phyloP scores from a whole-genome alignment of 345 rosid species.

The Nasturtium officinale region DNA sequence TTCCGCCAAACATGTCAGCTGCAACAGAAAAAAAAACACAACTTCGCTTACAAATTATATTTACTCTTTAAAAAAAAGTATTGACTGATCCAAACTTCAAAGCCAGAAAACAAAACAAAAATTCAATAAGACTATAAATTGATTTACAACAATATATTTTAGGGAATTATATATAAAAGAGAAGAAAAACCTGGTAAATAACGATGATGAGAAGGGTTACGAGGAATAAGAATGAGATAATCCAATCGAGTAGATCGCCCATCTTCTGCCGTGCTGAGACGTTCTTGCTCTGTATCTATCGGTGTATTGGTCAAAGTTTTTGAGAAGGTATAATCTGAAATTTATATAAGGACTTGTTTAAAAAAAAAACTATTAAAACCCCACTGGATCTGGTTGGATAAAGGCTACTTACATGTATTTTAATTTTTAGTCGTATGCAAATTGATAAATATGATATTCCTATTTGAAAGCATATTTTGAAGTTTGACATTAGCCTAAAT shows the following conservation, averaged over 20 bases:
- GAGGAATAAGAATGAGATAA: slow-evolving; percentile 71
- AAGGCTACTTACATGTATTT: slow-evolving; percentile 13
- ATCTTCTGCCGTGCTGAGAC: slow-evolving; percentile 41
- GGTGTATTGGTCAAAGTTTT: slow-evolving; percentile 33
- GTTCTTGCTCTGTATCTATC: neutral
- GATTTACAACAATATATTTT: neutral
- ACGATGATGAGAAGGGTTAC: slow-evolving; percentile 67
- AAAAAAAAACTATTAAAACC: slow-evolving; percentile 15
- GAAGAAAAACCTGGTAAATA: slow-evolving; percentile 69
- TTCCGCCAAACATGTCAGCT: slow-evolving; percentile 78
- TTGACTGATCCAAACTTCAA: neutral
- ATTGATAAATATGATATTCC: slow-evolving; percentile 1
- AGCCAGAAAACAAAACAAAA: slow-evolving; percentile 9
- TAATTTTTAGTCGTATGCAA: slow-evolving; percentile 18
- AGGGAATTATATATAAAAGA: neutral
- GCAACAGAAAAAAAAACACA: slow-evolving; percentile 20
- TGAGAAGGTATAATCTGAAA: neutral
- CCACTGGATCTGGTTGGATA: slow-evolving; percentile 44
- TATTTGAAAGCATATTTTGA: neutral
- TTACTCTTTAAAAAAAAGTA: neutral
- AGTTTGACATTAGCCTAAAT: slow-evolving; percentile 33
- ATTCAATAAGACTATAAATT: neutral
- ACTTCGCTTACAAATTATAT: neutral
- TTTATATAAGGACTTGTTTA: slow-evolving; percentile 29
- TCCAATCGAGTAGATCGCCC: slow-evolving; percentile 81